Percentiles rank a stretch among this genome's conserved stretches.
phyloP scores from a whole-genome alignment of 2,329 filamentous ascomycete species.

The Talaromyces sp. region DNA sequence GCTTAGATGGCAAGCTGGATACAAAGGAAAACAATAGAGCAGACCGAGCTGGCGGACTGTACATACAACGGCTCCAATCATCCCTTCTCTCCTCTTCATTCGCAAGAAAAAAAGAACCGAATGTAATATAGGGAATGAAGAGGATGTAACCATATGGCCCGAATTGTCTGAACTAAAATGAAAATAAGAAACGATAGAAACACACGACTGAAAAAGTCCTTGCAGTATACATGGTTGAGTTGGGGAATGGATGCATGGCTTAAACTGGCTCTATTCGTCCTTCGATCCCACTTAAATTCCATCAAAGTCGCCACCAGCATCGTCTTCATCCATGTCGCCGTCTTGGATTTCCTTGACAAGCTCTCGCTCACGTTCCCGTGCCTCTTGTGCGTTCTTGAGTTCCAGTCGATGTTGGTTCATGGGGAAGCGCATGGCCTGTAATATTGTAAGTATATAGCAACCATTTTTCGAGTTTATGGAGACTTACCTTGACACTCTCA shows the following conservation, averaged over 20 bases:
- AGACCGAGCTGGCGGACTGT: constrained; percentile 23
- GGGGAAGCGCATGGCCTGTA: constrained; percentile 92
- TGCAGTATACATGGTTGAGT: constrained; percentile 15
- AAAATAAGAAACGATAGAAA: constrained; percentile 12
- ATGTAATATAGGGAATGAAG: constrained; percentile 8
- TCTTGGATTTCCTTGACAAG: constrained; percentile 99
- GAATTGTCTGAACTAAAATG: background rate
- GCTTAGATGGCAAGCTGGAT: constrained; percentile 4
- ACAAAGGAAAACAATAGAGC: constrained; percentile 16
- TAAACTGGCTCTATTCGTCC: constrained; percentile 11
- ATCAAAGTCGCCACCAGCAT: constrained; percentile 85
- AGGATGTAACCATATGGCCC: constrained; percentile 1
- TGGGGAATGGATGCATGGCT: constrained; percentile 11
- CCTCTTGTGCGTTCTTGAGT: constrained; percentile 96
- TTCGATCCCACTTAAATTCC: constrained; percentile 12
- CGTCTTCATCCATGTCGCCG: constrained; percentile 93
- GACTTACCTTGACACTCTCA: constrained; percentile 88
- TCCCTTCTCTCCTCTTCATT: constrained; percentile 6
- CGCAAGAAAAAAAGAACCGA: constrained; percentile 6
- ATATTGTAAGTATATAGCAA: constrained; percentile 27
- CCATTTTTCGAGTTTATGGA: background rate
- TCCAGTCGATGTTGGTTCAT: constrained; percentile 99
- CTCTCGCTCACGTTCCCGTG: constrained; percentile 92
- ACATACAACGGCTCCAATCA: constrained; percentile 19
- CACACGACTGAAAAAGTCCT: constrained; percentile 12